Evolutionary conservation across 2,329 filamentous ascomycete species (phyloP), one percentile per base, ranked within the genome.

Genomic region (Clonostachys byssicola): DNA sequence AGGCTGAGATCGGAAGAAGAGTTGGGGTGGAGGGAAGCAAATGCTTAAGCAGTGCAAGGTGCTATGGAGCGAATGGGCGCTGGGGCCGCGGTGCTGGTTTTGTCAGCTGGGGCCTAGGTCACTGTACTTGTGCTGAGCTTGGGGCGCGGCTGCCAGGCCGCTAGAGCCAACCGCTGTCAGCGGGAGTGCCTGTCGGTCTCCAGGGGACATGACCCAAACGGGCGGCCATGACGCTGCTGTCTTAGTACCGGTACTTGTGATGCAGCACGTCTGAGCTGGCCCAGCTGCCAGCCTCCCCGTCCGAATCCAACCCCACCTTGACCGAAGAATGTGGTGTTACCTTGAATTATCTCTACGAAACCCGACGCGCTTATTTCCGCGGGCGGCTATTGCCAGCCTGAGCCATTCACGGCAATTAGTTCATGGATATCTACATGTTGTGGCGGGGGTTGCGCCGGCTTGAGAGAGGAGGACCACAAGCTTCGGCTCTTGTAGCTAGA

Each of bases 201-300:
- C 14, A 23, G 23, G 23, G 23, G 23, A 30, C 23, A 9, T 9
- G 23, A 30, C 23, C 23, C 23, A 30, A 39, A 18, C 36, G 14
- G 17, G 36, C 14, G 10, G 33, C 40, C 45, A 47, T 47, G 45
- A 47, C 40, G 45, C 40, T 33, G 40, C 5, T 12, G 12, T n/a
- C 23, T 10, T n/a, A 34, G 45, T 47, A 47, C 45, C 34, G 23
- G 40, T 47, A 43, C 45, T 23, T 47, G 14, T n/a, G 12, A n/a
- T 18, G 36, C 14, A 12, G 36, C 17, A 39, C 14, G 14, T 18
- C 17, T 39, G 36, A n/a, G 36, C 36, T n/a, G 36, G n/a, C 3
- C 13, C 40, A 20, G 13, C 20, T 42, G 40, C 40, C 40, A 42
- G 13, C 40, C n/a, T 20, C 16, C 16, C n/a, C 36, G 14, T 39